phyloP scores from a whole-genome alignment of 2,329 filamentous ascomycete genomes.

The Colletotrichum tropicale region DNA sequence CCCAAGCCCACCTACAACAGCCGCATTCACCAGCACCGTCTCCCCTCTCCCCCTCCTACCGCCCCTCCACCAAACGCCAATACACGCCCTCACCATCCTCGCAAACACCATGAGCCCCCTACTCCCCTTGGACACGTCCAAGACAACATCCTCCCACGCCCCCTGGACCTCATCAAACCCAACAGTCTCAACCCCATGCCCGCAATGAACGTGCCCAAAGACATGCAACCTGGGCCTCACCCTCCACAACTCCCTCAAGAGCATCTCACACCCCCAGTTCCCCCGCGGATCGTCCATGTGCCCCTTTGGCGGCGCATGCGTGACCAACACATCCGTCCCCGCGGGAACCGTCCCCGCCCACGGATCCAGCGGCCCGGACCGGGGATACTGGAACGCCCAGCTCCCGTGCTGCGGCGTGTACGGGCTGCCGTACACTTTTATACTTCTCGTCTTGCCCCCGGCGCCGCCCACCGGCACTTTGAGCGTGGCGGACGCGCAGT shows the following conservation, averaged over 20 bases:
- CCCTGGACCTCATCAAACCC: constrained; percentile 32
- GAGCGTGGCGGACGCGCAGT: constrained; percentile 23
- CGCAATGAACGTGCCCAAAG: constrained; percentile 43
- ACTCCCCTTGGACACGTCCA: not conserved
- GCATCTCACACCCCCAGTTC: constrained; percentile 31
- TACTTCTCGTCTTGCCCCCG: not conserved
- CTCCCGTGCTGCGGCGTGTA: constrained; percentile 34
- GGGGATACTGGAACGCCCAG: constrained; percentile 47
- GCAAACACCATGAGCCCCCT: not conserved
- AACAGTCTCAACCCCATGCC: constrained; percentile 33
- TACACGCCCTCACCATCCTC: not conserved
- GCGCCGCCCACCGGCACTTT: constrained; percentile 25
- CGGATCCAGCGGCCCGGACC: constrained; percentile 24
- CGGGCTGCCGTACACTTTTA: constrained; percentile 41
- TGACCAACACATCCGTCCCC: constrained; percentile 40
- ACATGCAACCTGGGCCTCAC: constrained; percentile 36
- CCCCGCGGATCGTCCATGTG: constrained; percentile 37
- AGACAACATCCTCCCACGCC: constrained; percentile 24
- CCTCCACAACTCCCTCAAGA: constrained; percentile 34
- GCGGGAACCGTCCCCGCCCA: constrained; percentile 28
- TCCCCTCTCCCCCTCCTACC: not conserved
- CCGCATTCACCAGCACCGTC: constrained; percentile 6
- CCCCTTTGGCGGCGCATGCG: constrained; percentile 38
- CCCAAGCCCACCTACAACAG: not conserved
- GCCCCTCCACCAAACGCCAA: not conserved